These are phyloP conservation scores for Penicillium coffeae DNA, from an alignment of 495 filamentous ascomycete genomes.

Conservation along the genomic window DNA sequence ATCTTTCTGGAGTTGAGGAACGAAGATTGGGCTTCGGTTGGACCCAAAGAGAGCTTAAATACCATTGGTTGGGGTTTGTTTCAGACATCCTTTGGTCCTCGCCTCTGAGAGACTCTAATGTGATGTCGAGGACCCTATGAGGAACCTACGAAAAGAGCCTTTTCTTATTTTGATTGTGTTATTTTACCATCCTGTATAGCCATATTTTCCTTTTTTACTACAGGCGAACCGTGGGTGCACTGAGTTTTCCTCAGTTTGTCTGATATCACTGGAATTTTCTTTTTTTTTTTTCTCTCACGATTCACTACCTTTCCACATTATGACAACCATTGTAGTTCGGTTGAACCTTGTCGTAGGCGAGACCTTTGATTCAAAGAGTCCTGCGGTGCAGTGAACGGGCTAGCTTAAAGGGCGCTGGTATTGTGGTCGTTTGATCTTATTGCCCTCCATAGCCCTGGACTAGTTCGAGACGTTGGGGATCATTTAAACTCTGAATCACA, in stretches of 20 bases:
- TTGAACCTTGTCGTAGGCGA: no score
- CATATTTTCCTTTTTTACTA: slow-evolving; percentile 32
- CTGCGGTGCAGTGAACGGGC: no score
- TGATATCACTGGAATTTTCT: slow-evolving; percentile 34
- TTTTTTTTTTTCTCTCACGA: slow-evolving; percentile 19
- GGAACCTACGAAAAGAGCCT: slow-evolving; percentile 38
- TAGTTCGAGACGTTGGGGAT: no score
- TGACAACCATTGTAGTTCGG: no score
- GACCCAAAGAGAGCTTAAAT: not conserved
- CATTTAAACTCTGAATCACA: no score
- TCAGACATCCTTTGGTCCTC: slow-evolving; percentile 13
- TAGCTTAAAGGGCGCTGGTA: no score
- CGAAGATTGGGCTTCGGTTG: slow-evolving; percentile 2
- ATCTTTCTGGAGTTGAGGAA: slow-evolving; percentile 4
- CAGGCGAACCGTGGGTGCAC: slow-evolving; percentile 44
- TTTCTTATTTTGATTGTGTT: slow-evolving; percentile 36
- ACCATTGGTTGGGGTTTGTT: slow-evolving; percentile 2
- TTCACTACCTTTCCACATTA: no score
- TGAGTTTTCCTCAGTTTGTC: slow-evolving; percentile 37
- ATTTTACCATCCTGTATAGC: slow-evolving; percentile 46
- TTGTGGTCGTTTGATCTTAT: no score
- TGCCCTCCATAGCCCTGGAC: no score
- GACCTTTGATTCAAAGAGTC: no score
- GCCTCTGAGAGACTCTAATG: slow-evolving; percentile 7
- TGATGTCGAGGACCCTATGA: slow-evolving; percentile 14